Conservation (phyloP, 2,329 filamentous ascomycete species). For the Cercospora canescens region DNA sequence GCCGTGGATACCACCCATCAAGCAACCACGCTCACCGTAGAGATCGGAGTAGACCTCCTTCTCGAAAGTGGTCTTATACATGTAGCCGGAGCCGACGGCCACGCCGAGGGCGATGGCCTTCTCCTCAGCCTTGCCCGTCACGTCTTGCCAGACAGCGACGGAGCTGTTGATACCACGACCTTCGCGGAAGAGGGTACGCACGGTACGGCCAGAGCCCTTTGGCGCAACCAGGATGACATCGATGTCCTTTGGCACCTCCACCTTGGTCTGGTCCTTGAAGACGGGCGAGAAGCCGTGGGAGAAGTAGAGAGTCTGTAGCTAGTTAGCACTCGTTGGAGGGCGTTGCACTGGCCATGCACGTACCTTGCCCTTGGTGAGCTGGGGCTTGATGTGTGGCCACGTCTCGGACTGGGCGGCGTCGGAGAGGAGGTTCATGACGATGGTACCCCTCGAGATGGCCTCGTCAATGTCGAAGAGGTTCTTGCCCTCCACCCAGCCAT, state of each 20-base stretch:
- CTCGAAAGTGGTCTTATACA: constrained; percentile 99
- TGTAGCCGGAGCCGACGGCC: constrained; percentile 94
- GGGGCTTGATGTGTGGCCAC: constrained; percentile 97
- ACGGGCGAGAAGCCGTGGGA: constrained; percentile 99
- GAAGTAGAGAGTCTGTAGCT: constrained; percentile 90
- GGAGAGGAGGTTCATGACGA: constrained; percentile 98
- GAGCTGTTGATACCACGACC: constrained; percentile 99
- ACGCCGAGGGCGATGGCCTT: constrained; percentile 96
- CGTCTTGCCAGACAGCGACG: constrained; percentile 96
- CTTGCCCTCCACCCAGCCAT: constrained; percentile 97
- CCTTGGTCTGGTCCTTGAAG: constrained; percentile 99
- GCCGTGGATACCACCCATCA: constrained; percentile 99
- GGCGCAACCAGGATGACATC: constrained; percentile 99
- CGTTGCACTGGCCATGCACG: not conserved
- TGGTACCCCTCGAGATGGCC: constrained; percentile 88
- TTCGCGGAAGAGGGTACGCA: constrained; percentile 98
- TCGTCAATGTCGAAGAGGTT: constrained; percentile 99
- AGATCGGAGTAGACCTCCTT: constrained; percentile 99
- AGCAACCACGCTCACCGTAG: constrained; percentile 98
- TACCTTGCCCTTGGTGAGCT: constrained; percentile 98
- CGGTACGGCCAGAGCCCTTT: constrained; percentile 98
- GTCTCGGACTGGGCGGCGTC: constrained; percentile 99
- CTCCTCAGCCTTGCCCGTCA: constrained; percentile 97
- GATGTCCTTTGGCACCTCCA: constrained; percentile 91
- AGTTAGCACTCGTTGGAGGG: constrained; percentile 25